Percentiles rank a stretch among this genome's conserved stretches.
phyloP scores from a whole-genome alignment of 208 protist genomes.

The Tritrichomonas foetus region DNA sequence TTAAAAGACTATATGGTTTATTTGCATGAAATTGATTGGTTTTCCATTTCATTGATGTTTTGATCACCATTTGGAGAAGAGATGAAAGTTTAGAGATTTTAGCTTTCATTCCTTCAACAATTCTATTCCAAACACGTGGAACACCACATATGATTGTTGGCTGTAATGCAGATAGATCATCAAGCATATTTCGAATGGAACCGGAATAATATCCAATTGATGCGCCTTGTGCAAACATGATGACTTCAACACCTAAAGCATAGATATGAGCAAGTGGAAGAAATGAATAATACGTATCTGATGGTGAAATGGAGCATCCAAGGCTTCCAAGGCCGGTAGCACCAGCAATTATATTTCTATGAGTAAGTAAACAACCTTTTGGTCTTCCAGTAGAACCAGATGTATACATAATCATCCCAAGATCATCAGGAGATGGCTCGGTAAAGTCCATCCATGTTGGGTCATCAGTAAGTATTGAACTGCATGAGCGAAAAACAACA shows the following conservation, averaged over 20 bases:
- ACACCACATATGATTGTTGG: slow-evolving; percentile 67
- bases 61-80: neutral
- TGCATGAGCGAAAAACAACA: neutral
- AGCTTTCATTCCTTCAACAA: slow-evolving; percentile 49
- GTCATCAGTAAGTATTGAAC: neutral
- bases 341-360: neutral
- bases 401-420: slow-evolving; percentile 42
- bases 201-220: slow-evolving; percentile 63
- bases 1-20: neutral
- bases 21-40: neutral
- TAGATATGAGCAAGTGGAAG: slow-evolving; percentile 74
- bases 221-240: slow-evolving; percentile 46
- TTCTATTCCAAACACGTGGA: slow-evolving; percentile 64
- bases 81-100: neutral
- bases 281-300: slow-evolving; percentile 49
- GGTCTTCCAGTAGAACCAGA: slow-evolving; percentile 38
- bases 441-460: neutral
- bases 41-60: neutral
- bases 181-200: slow-evolving; percentile 58
- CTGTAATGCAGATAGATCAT: slow-evolving; percentile 61
- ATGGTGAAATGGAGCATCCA: neutral
- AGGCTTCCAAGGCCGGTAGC: neutral
- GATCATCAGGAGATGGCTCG: neutral
- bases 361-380: slow-evolving; percentile 12
- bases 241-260: slow-evolving; percentile 50